Conservation (phyloP, 352 stramenopile species). For the Phytophthora pluvialis region DNA sequence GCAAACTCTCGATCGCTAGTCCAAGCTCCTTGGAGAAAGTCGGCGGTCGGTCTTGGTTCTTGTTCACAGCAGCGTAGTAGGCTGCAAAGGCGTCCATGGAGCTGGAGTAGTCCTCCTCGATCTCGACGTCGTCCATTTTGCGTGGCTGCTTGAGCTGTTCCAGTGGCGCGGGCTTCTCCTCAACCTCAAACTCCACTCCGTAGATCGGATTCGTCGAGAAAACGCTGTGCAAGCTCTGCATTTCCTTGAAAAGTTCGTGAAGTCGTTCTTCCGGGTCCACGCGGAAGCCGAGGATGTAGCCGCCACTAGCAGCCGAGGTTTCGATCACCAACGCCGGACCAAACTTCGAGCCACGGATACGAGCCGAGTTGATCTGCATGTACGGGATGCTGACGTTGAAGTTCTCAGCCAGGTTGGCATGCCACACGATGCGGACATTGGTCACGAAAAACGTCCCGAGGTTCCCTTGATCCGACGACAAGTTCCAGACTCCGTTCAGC, state of each 20-base stretch:
- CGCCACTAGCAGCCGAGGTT: conserved; percentile 77
- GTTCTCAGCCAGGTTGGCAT: conserved; percentile 93
- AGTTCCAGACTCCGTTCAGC: conserved; percentile 92
- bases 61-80: conserved; percentile 90
- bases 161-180: conserved; percentile 73
- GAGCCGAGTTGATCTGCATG: conserved; percentile 92
- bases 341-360: conserved; percentile 91
- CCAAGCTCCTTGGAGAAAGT: conserved; percentile 85
- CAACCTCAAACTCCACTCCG: conserved; percentile 87
- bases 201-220: conserved; percentile 91
- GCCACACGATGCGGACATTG: conserved; percentile 94
- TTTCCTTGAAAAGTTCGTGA: conserved; percentile 86
- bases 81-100: conserved; percentile 90
- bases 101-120: conserved; percentile 86
- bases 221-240: conserved; percentile 81
- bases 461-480: conserved; percentile 93
- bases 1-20: conserved; percentile 87
- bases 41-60: conserved; percentile 75
- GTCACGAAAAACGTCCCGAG: conserved; percentile 93
- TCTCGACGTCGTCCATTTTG: conserved; percentile 89
- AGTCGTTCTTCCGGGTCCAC: conserved; percentile 89
- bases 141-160: conserved; percentile 76
- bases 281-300: conserved; percentile 93
- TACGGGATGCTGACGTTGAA: conserved; percentile 96
- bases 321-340: conserved; percentile 91